A percentile compares a stretch with the other conserved stretches of the same genome.
Conservation (phyloP, 129 eudicot species). For the Tagetes patula region DNA sequence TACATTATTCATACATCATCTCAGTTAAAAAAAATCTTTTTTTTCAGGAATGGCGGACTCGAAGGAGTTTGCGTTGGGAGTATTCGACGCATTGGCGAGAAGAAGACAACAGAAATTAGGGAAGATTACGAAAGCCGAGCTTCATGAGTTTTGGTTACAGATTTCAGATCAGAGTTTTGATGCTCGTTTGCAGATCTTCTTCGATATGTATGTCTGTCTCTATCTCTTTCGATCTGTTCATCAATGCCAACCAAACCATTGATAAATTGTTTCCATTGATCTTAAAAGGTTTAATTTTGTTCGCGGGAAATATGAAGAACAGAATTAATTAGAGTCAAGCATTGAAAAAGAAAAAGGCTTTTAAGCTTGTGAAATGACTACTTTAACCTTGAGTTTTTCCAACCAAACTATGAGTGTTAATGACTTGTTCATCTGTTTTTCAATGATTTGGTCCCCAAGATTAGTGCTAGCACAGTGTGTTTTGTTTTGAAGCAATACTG, state of each 20-base stretch:
- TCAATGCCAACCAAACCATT: not conserved
- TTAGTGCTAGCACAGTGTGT: not conserved
- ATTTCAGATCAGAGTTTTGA: constrained; percentile 91
- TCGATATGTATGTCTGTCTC: constrained; percentile 63
- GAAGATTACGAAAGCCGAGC: constrained; percentile 71
- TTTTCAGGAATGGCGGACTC: constrained; percentile 85
- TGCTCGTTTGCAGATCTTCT: constrained; percentile 96
- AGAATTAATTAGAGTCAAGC: not conserved
- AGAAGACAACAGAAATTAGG: constrained; percentile 62
- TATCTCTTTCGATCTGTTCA: not conserved
- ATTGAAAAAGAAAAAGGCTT: constrained; percentile 6
- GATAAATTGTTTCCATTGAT: not conserved
- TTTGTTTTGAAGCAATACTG: not conserved
- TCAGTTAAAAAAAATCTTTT: too few species aligned
- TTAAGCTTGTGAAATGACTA: constrained; percentile 27
- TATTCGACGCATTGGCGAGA: constrained; percentile 79
- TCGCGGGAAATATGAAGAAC: constrained; percentile 19
- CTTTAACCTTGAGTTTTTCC: constrained; percentile 23
- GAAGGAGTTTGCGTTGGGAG: constrained; percentile 92
- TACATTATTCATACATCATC: too few species aligned
- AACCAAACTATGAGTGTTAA: constrained; percentile 3
- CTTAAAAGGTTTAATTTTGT: constrained; percentile 11
- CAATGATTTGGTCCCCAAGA: not conserved
- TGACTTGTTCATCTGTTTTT: not conserved
- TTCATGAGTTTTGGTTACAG: constrained; percentile 89